A percentile compares a stretch with the other conserved stretches of the same genome.
Evolutionary conservation across 1,284 basidiomycete species (phyloP).

Genomic region (Coniophora puteana): DNA sequence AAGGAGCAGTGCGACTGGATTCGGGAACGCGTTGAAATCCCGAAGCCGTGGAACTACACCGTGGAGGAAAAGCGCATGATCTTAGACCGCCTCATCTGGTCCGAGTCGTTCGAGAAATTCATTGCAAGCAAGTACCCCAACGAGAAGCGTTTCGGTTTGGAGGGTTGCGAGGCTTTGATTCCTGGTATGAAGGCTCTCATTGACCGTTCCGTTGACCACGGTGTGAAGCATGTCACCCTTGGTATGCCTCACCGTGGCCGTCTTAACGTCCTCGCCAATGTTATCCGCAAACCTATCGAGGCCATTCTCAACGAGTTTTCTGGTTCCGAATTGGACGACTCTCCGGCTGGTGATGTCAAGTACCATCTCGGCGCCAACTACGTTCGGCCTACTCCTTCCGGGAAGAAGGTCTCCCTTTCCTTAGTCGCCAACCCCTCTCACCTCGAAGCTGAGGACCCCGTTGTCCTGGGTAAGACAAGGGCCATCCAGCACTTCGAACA

Average conservation of each 20-base stretch:
- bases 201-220: constrained; percentile 95
- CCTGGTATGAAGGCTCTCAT: constrained; percentile 99
- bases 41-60: constrained; percentile 97
- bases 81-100: constrained; percentile 98
- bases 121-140: constrained; percentile 98
- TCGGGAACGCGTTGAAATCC: constrained; percentile 92
- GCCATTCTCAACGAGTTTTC: constrained; percentile 98
- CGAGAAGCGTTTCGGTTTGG: constrained; percentile 99
- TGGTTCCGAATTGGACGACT: constrained; percentile 68
- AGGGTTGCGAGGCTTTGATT: constrained; percentile 96
- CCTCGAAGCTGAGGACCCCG: constrained; percentile 95
- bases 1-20: constrained; percentile 99
- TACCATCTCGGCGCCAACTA: constrained; percentile 99
- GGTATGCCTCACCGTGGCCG: constrained; percentile 99
- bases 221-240: constrained; percentile 94
- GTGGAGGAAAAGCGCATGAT: constrained; percentile 99
- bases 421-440: constrained; percentile 99
- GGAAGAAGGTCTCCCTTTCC: constrained; percentile 96
- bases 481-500: constrained; percentile 95
- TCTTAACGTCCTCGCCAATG: constrained; percentile 96
- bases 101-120: constrained; percentile 98
- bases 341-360: constrained; percentile 96
- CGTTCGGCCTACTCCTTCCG: constrained; percentile 95
- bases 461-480: constrained; percentile 97
- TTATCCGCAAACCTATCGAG: constrained; percentile 97